Percentiles rank a stretch among this genome's conserved stretches.
Conservation (phyloP, 176 grass and related monocot genomes). For the Triticum aestivum region DNA sequence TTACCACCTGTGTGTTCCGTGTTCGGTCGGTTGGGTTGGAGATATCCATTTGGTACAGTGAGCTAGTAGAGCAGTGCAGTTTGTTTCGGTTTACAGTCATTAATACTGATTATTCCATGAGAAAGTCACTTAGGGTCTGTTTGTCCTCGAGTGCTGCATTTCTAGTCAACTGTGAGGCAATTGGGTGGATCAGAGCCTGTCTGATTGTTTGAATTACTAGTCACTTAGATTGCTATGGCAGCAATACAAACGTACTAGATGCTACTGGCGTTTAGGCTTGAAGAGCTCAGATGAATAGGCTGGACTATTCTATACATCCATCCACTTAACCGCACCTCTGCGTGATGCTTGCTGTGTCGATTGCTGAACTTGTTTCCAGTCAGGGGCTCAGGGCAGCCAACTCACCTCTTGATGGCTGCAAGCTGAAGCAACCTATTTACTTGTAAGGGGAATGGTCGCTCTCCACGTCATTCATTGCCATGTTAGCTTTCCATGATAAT, state of each 20-base stretch:
- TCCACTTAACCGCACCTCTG: neutral
- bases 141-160: slow-evolving; percentile 7
- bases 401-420: neutral
- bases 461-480: neutral
- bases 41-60: neutral
- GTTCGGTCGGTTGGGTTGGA: neutral
- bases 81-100: neutral
- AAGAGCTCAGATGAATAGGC: neutral
- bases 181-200: slow-evolving; percentile 4
- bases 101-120: neutral
- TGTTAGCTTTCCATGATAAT: neutral
- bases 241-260: neutral
- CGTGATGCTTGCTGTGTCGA: neutral
- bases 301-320: neutral
- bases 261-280: neutral
- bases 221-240: slow-evolving; percentile 4
- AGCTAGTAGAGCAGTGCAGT: neutral
- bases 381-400: neutral
- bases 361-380: neutral
- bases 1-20: neutral
- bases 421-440: neutral
- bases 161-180: neutral
- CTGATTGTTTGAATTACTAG: neutral
- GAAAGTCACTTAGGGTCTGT: neutral
- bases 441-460: neutral